phyloP scores from a whole-genome alignment of 495 filamentous ascomycete genomes.

The Penicillium samsonianum region DNA sequence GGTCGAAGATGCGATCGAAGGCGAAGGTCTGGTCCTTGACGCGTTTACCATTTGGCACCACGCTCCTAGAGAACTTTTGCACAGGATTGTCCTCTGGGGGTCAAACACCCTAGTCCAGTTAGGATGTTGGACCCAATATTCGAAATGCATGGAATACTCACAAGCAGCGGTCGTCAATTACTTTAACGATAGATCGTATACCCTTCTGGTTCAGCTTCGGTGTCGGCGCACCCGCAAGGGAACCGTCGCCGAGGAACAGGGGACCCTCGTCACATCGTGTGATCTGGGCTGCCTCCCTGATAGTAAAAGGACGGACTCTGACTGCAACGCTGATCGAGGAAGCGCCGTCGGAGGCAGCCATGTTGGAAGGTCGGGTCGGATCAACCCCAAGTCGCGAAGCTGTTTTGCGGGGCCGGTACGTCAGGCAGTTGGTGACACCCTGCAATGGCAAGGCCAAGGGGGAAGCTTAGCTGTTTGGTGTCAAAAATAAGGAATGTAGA shows the following conservation, averaged over 20 bases:
- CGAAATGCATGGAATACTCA: slow-evolving; percentile 50
- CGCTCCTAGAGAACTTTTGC: slow-evolving; percentile 82
- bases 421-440: slow-evolving; percentile 28
- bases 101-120: slow-evolving; percentile 77
- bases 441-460: slow-evolving; percentile 24
- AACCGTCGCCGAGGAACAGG: slow-evolving; percentile 92
- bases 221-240: slow-evolving; percentile 74
- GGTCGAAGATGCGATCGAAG: slow-evolving; percentile 97
- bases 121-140: slow-evolving; percentile 3
- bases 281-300: slow-evolving; percentile 65
- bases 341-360: slow-evolving; percentile 59
- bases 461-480: slow-evolving; percentile 15
- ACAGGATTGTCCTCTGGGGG: slow-evolving; percentile 95
- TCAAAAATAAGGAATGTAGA: slow-evolving; percentile 26
- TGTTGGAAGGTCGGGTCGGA: slow-evolving; percentile 32
- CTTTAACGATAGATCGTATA: slow-evolving; percentile 88
- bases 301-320: slow-evolving; percentile 89
- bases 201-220: slow-evolving; percentile 87
- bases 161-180: slow-evolving; percentile 95
- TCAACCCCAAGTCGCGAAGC: slow-evolving; percentile 18
- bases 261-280: slow-evolving; percentile 82
- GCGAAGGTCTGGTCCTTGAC: slow-evolving; percentile 98
- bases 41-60: slow-evolving; percentile 83
- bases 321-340: slow-evolving; percentile 74
- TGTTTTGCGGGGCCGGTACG: slow-evolving; percentile 24